Percentiles rank a stretch among this genome's conserved stretches.
phyloP scores from a whole-genome alignment of 768 basidiomycete genomes.

The Auriscalpium vulgare region DNA sequence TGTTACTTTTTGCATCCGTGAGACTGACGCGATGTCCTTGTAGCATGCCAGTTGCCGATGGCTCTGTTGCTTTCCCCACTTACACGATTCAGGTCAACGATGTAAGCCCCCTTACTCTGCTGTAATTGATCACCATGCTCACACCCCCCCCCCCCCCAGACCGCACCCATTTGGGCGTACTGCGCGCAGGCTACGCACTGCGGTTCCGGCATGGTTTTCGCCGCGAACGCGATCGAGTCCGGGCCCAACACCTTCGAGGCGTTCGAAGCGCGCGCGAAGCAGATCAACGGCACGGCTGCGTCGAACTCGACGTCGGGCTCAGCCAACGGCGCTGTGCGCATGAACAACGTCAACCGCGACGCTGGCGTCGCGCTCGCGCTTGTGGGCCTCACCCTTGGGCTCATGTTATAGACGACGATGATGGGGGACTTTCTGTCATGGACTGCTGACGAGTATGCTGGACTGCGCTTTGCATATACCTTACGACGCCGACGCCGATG shows the following conservation, averaged over 20 bases:
- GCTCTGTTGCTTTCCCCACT: slow-evolving; percentile 40
- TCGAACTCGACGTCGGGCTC: slow-evolving; percentile 12
- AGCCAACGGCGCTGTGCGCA: slow-evolving; percentile 2
- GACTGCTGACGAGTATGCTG: too few relatives aligned
- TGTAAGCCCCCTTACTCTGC: slow-evolving; percentile 18
- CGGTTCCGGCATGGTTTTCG: slow-evolving; percentile 52
- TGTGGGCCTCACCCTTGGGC: neutral
- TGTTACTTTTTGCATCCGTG: neutral
- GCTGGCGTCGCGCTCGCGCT: neutral
- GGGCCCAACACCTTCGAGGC: slow-evolving; percentile 47
- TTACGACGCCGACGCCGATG: neutral
- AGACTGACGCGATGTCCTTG: neutral
- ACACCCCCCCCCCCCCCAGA: slow-evolving; percentile 23
- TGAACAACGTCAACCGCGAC: neutral
- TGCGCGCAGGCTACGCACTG: slow-evolving; percentile 46
- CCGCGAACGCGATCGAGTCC: slow-evolving; percentile 42
- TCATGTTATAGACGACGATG: neutral
- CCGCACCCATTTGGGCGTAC: slow-evolving; percentile 48
- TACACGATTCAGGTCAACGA: slow-evolving; percentile 48
- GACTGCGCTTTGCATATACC: too few relatives aligned
- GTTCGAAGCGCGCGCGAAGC: slow-evolving; percentile 39
- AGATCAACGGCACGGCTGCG: slow-evolving; percentile 30
- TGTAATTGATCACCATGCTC: neutral
- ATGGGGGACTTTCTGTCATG: neutral
- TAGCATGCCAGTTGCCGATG: slow-evolving; percentile 41